Evolutionary conservation across 2,329 filamentous ascomycete species (phyloP).

Genomic region (Penicillium janthinellum): DNA sequence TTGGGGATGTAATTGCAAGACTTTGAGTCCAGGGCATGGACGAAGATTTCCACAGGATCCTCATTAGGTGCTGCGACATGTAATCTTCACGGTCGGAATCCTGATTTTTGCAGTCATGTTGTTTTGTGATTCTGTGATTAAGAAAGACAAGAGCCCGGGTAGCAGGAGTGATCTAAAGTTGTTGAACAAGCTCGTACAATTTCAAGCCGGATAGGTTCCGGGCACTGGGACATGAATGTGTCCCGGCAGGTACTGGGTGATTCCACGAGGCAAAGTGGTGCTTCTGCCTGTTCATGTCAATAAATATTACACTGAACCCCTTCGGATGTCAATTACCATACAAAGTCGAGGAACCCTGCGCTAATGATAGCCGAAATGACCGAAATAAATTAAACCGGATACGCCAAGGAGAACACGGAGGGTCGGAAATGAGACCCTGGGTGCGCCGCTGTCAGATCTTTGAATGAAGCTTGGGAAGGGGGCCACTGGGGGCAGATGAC

Average conservation of each 20-base stretch:
- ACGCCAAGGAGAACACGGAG: slow-evolving; percentile 19
- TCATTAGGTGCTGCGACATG: not conserved
- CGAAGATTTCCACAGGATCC: not conserved
- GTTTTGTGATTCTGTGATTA: too few species aligned
- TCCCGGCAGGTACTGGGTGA: not conserved
- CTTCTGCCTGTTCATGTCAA: not conserved
- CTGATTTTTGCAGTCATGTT: not conserved
- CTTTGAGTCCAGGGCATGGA: not conserved
- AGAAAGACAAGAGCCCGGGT: too few species aligned
- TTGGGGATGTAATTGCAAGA: slow-evolving; percentile 14
- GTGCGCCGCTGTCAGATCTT: not conserved
- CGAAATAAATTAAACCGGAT: slow-evolving; percentile 18
- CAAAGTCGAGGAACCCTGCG: slow-evolving; percentile 1
- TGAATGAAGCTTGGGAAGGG: not conserved
- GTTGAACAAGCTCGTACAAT: not conserved
- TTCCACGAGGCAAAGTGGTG: not conserved
- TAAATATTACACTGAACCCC: not conserved
- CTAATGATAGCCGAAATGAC: slow-evolving; percentile 15
- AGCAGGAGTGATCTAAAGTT: too few species aligned
- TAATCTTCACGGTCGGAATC: not conserved
- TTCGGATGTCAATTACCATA: not conserved
- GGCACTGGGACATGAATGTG: not conserved
- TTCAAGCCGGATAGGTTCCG: not conserved
- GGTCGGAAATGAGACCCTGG: slow-evolving; percentile 25
- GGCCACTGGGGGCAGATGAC: not conserved